phyloP scores from a whole-genome alignment of 176 grass and related monocot species.

The Puccinellia tenuiflora region DNA sequence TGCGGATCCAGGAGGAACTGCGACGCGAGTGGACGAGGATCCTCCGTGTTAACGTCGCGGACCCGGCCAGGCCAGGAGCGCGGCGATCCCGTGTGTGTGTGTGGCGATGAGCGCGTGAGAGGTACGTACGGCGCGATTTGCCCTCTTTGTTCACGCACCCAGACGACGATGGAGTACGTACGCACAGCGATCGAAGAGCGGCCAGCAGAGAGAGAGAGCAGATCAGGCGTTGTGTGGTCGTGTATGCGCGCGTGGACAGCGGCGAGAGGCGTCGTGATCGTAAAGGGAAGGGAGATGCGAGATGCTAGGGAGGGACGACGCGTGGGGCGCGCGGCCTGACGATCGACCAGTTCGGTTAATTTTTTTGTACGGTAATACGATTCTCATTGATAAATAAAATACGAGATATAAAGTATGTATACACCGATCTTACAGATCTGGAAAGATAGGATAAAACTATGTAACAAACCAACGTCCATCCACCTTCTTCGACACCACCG shows the following conservation, averaged over 20 bases:
- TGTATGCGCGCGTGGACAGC: neutral
- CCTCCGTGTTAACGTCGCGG: neutral
- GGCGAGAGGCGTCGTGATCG: neutral
- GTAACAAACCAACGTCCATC: too few species aligned
- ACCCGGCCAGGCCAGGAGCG: neutral
- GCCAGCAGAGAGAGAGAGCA: neutral
- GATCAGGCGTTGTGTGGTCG: neutral
- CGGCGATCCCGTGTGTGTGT: neutral
- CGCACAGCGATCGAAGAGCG: neutral
- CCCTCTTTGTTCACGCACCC: neutral
- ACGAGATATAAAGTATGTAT: too few species aligned
- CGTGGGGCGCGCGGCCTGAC: neutral
- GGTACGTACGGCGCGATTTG: neutral
- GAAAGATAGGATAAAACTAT: too few species aligned
- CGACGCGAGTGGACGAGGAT: slow-evolving; percentile 29
- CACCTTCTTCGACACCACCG: too few species aligned
- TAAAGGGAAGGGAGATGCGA: neutral
- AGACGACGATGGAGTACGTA: neutral
- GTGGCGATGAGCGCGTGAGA: slow-evolving; percentile 23
- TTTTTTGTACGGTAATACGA: too few species aligned
- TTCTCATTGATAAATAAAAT: too few species aligned
- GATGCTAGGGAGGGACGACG: neutral
- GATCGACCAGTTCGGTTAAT: neutral
- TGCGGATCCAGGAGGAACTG: neutral
- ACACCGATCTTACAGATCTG: too few species aligned